These are phyloP conservation scores for Candida oleophila DNA, from an alignment of 805 yeast species.

Conservation along the genomic window DNA sequence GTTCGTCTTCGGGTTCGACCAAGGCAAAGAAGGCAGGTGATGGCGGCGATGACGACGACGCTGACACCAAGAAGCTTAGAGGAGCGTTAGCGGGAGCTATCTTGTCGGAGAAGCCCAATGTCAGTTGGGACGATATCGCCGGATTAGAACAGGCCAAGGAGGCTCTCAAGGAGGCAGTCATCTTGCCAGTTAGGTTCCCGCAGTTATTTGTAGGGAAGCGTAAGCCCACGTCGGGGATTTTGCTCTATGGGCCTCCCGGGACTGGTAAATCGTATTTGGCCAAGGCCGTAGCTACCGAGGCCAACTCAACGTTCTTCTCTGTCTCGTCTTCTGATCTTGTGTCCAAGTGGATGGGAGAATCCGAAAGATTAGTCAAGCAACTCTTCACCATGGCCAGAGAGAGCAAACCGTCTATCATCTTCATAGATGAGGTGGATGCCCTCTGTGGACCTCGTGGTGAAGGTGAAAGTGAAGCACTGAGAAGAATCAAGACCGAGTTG, in stretches of 20 bases:
- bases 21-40: constrained; percentile 50
- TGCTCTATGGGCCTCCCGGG: constrained; percentile 96
- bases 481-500: constrained; percentile 94
- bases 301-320: constrained; percentile 93
- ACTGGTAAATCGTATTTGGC: constrained; percentile 97
- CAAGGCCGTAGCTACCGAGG: constrained; percentile 98
- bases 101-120: constrained; percentile 86
- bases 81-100: constrained; percentile 93
- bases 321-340: constrained; percentile 96
- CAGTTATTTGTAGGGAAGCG: constrained; percentile 85
- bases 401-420: constrained; percentile 90
- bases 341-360: constrained; percentile 99
- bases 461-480: constrained; percentile 93
- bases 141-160: constrained; percentile 88
- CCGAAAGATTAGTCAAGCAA: constrained; percentile 93
- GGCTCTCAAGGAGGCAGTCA: constrained; percentile 91
- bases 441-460: constrained; percentile 98
- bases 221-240: constrained; percentile 94
- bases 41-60: constrained; percentile 60
- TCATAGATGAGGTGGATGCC: constrained; percentile 98
- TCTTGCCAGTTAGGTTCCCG: constrained; percentile 95
- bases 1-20: constrained; percentile 57
- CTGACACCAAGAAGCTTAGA: constrained; percentile 83
- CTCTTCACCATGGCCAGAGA: constrained; percentile 95
- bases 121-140: constrained; percentile 91